Base-by-base conservation (phyloP, 2,329 filamentous ascomycete genomes). In the Paracoccidioides brasiliensis region DNA sequence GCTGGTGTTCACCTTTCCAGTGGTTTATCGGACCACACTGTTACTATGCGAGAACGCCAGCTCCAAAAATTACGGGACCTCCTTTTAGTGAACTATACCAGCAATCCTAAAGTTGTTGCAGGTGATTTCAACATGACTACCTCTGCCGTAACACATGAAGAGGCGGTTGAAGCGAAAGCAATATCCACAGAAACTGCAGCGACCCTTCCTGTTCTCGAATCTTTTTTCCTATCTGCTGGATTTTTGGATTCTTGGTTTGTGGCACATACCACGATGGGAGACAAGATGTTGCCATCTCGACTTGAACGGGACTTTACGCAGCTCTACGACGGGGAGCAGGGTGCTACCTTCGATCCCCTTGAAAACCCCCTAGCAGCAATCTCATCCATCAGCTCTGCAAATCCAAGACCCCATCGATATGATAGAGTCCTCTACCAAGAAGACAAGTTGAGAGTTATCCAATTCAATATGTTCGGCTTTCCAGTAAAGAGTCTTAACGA, bases 121-220 rank as follows among this genome's bases (percentile, higher is more conserved):
- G 83, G 83, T 3, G 82, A 85, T 63, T 82, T 85, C 64, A 86
- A 86, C 61, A 70, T 85, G 30, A 72, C 78, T 5, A 83, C 81
- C 0, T 86, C 83, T 0, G 68, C 72, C 1, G 72, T 74, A 53
- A 80, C 80, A 0, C 76, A 85, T 38, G 70, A 78, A 9, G 68
- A 71, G 3, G 80, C 82, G 0, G 59, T 79, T 1, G 73, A 75
- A 55, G 76, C 72, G 53, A 76, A 77, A n/a, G 67, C 72, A 4
- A 77, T 86, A n/a, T 79, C 80, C 0, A 49, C 64, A 0, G 71
- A 77, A 51, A 78, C 78, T 1, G 72, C 69, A 0, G 64, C 62
- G 2, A 67, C 70, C 7, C 65, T 83, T 1, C 62, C 65, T 5
- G 67, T 70, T 0, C 69, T 84, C 10, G 78, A 84, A 46, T 59